Percentiles rank a stretch among this genome's conserved stretches.
phyloP scores from a whole-genome alignment of 2,329 filamentous ascomycete species.

The Alternaria novae-zelandiae region DNA sequence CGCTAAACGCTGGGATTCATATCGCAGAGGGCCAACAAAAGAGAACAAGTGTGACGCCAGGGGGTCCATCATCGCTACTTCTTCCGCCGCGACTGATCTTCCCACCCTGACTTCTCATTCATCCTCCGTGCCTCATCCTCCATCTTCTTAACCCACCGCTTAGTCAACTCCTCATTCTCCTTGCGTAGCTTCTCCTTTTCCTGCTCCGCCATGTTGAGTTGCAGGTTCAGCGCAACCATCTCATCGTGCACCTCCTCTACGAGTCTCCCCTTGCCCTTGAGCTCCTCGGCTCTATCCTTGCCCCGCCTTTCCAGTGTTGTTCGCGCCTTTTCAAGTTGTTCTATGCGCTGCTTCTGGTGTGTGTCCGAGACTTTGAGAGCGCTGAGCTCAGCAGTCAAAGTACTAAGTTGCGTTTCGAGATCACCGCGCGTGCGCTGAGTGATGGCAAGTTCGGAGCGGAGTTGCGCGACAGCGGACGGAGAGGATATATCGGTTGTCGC shows the following conservation, averaged over 20 bases:
- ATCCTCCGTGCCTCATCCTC: conserved; percentile 85
- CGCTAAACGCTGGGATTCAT: neutral
- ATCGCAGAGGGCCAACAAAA: neutral
- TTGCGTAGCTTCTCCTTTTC: conserved; percentile 72
- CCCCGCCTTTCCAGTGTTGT: conserved; percentile 69
- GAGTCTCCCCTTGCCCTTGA: conserved; percentile 81
- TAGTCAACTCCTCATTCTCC: conserved; percentile 89
- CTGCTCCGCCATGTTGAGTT: conserved; percentile 85
- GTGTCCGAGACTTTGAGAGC: conserved; percentile 66
- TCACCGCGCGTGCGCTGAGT: conserved; percentile 76
- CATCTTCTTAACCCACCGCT: conserved; percentile 90
- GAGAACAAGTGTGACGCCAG: neutral
- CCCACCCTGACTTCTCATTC: conserved; percentile 61
- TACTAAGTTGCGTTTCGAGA: conserved; percentile 68
- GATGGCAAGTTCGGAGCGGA: conserved; percentile 71
- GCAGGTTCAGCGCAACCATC: conserved; percentile 83
- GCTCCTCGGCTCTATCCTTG: conserved; percentile 83
- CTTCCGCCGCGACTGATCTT: conserved; percentile 25
- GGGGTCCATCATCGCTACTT: conserved; percentile 11
- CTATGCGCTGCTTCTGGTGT: conserved; percentile 67
- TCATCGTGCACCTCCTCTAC: conserved; percentile 92
- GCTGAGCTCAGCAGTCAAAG: conserved; percentile 68
- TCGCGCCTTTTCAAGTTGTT: conserved; percentile 67
- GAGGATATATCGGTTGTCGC: conserved; percentile 17
- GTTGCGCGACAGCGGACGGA: conserved; percentile 37